Percentiles rank a stretch among this genome's conserved stretches.
phyloP scores from a whole-genome alignment of 176 grass and related monocot species.

The Carex kokanica region DNA sequence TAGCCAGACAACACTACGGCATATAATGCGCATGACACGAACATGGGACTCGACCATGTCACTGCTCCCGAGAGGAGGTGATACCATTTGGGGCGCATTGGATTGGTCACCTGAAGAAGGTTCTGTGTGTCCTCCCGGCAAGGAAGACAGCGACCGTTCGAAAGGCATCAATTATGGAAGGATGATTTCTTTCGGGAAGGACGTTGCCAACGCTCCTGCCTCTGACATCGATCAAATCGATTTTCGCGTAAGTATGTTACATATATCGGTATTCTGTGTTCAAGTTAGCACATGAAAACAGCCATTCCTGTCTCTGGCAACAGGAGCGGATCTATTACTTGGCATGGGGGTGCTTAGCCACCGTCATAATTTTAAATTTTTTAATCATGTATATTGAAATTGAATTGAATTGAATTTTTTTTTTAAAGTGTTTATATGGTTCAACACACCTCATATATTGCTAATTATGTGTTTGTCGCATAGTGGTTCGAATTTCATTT shows the following conservation, averaged over 20 bases:
- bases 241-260: slow-evolving; percentile 58
- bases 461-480: no score
- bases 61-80: slow-evolving; percentile 93
- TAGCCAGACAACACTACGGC: slow-evolving; percentile 82
- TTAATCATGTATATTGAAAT: no score
- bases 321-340: no score
- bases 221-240: slow-evolving; percentile 73
- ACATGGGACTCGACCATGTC: slow-evolving; percentile 99
- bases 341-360: no score
- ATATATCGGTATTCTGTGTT: background rate
- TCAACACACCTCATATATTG: no score
- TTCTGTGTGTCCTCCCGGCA: slow-evolving; percentile 52
- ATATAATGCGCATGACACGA: slow-evolving; percentile 96
- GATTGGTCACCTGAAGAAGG: slow-evolving; percentile 90
- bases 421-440: no score
- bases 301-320: background rate
- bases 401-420: no score
- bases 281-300: background rate
- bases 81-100: slow-evolving; percentile 88
- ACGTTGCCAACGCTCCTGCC: slow-evolving; percentile 52
- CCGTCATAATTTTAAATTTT: no score
- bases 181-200: slow-evolving; percentile 79
- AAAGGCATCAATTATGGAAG: slow-evolving; percentile 72
- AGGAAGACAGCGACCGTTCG: slow-evolving; percentile 49
- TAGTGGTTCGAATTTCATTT: no score